Conservation (phyloP, 2,329 filamentous ascomycete species). For the Ophidiomyces ophidiicola region DNA sequence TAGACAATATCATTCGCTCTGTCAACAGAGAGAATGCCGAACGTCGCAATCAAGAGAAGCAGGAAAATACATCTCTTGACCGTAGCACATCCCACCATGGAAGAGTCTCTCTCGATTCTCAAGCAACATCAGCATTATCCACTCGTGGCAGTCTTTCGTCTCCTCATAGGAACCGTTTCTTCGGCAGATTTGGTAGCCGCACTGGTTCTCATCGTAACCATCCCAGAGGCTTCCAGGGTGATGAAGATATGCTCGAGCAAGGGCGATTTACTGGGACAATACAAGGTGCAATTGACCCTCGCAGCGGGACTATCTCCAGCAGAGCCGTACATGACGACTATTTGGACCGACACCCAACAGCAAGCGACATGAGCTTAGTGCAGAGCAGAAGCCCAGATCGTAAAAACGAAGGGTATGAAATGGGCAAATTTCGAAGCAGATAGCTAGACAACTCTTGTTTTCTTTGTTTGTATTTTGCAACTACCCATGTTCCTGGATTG, state of each 20-base stretch:
- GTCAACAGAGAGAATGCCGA: constrained; percentile 32
- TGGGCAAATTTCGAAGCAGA: constrained; percentile 4
- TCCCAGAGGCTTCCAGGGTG: constrained; percentile 15
- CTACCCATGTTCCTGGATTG: too few species aligned
- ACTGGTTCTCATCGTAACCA: constrained; percentile 8
- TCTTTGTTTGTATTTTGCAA: too few species aligned
- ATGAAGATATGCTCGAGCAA: constrained; percentile 37
- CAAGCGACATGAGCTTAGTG: constrained; percentile 1
- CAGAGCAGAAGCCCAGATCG: neutral
- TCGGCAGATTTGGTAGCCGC: constrained; percentile 37
- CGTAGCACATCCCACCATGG: constrained; percentile 18
- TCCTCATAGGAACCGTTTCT: constrained; percentile 50
- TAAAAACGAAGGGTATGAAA: constrained; percentile 5
- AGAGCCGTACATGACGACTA: constrained; percentile 16
- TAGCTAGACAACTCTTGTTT: neutral
- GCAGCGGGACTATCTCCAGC: constrained; percentile 15
- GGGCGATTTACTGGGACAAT: constrained; percentile 27
- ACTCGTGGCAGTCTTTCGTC: constrained; percentile 24
- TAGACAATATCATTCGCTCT: constrained; percentile 31
- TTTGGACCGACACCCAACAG: constrained; percentile 11
- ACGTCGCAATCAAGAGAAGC: constrained; percentile 24
- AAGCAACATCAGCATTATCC: constrained; percentile 1
- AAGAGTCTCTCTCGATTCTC: constrained; percentile 16
- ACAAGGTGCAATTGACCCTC: constrained; percentile 13
- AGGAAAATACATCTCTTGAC: constrained; percentile 15